Percentiles rank a stretch among this genome's conserved stretches.
Evolutionary conservation across 2,329 filamentous ascomycete species (phyloP).

Genomic region (Didymosphaeria variabile): DNA sequence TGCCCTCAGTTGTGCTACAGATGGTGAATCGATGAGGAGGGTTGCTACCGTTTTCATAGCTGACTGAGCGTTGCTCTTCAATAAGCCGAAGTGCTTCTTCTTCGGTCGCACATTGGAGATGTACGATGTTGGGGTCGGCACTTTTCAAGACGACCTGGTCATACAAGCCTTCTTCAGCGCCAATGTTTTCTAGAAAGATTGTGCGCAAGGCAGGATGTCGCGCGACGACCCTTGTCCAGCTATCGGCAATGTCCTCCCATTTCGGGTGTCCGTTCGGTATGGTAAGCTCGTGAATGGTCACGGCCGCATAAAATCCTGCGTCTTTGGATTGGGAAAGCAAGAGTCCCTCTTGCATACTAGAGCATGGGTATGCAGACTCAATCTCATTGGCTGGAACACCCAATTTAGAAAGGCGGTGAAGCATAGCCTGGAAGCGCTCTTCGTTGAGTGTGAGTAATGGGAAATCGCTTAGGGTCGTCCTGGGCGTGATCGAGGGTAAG

Average conservation of each 20-base stretch:
- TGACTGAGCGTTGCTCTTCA: slow-evolving; percentile 32
- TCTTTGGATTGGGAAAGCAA: slow-evolving; percentile 44
- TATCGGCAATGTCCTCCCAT: slow-evolving; percentile 29
- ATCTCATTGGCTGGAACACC: slow-evolving; percentile 49
- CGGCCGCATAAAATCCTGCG: slow-evolving; percentile 42
- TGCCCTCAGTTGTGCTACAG: slow-evolving; percentile 32
- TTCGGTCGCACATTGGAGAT: slow-evolving; percentile 32
- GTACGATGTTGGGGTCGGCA: slow-evolving; percentile 34
- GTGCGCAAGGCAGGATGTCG: slow-evolving; percentile 44
- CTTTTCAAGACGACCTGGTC: slow-evolving; percentile 44
- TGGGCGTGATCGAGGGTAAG: slow-evolving; percentile 34
- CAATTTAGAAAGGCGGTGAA: slow-evolving; percentile 49
- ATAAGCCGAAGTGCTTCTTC: slow-evolving; percentile 32
- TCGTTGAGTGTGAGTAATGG: slow-evolving; percentile 58
- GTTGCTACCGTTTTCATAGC: slow-evolving; percentile 33
- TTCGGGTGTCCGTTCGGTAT: slow-evolving; percentile 21
- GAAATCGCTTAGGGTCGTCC: slow-evolving; percentile 56
- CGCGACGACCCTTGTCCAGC: slow-evolving; percentile 40
- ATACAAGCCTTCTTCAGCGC: slow-evolving; percentile 41
- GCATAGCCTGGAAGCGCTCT: slow-evolving; percentile 50
- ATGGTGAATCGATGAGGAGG: slow-evolving; percentile 47
- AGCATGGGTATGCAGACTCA: slow-evolving; percentile 52
- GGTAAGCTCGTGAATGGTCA: slow-evolving; percentile 41
- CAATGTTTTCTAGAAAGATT: slow-evolving; percentile 43
- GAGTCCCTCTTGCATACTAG: slow-evolving; percentile 45